Evolutionary conservation across 805 yeast species (phyloP).

Genomic region (Gaillardinia entomophila): DNA sequence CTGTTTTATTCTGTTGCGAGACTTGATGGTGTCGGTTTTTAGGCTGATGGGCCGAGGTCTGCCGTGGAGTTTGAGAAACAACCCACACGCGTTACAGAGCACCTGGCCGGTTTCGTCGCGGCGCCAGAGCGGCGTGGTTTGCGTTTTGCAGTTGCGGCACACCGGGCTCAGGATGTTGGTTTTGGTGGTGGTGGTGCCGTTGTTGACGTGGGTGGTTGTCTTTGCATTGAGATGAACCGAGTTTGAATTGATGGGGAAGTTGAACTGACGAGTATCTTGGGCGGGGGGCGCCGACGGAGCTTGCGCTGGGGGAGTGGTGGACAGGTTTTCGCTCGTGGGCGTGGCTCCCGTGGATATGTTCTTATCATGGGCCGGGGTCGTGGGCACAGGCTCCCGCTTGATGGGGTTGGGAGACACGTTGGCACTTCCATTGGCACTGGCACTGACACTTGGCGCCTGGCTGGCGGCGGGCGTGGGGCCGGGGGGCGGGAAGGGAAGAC

Average conservation of each 20-base stretch:
- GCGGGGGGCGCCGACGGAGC: not conserved
- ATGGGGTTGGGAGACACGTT: not conserved
- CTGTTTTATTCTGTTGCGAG: conserved; percentile 78
- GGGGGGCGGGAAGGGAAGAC: conserved; percentile 6
- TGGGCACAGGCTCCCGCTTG: not conserved
- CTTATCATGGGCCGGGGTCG: not conserved
- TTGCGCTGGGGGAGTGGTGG: conserved; percentile 3
- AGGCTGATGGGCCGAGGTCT: conserved; percentile 86
- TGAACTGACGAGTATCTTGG: conserved; percentile 2
- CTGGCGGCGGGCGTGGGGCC: not conserved
- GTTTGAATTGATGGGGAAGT: conserved; percentile 14
- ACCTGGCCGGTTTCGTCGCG: conserved; percentile 78
- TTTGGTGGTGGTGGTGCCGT: conserved; percentile 62
- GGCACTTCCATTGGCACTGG: not conserved
- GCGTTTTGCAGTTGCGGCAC: conserved; percentile 87
- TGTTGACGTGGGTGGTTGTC: conserved; percentile 50
- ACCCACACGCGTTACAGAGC: conserved; percentile 91
- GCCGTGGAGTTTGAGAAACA: conserved; percentile 84
- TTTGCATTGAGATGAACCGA: conserved; percentile 60
- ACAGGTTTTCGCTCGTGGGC: not conserved
- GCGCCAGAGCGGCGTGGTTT: conserved; percentile 93
- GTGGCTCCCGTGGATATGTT: not conserved
- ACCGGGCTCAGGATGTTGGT: conserved; percentile 60
- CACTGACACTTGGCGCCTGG: not conserved
- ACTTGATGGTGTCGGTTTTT: conserved; percentile 88